Evolutionary conservation across 2,329 filamentous ascomycete species (phyloP), one percentile per base, ranked within the genome.

Genomic region (Trichophyton mentagrophytes): DNA sequence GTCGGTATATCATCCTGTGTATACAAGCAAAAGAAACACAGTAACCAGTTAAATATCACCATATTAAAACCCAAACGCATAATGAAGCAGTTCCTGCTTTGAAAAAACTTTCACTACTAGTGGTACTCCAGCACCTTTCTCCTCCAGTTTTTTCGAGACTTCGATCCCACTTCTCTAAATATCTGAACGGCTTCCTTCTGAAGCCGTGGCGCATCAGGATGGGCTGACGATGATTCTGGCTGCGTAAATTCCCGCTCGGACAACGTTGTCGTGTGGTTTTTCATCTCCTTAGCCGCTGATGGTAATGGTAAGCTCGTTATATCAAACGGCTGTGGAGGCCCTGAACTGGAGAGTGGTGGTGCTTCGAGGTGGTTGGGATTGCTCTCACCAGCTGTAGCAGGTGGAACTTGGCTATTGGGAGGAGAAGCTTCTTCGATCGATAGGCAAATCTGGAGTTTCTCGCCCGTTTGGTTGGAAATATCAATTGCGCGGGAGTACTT

Each of bases 101-200:
- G 17, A 20, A 47, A 47, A 3, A 25, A 22, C 1, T 8, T 25
- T 5, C 4, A 6, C 25, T 2, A 30, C 51, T 65, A 74, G 44
- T 64, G 69, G 62, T 73, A 75, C 60, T 75, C 72, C 9, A 74
- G 63, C 55, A 74, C 68, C 49, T 70, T 65, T 25, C 73, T 66
- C 62, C 66, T 68, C 69, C 71, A 75, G 8, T 71, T 71, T 15
- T 71, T 66, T 20, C 62, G 64, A 46, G 57, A 36, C 22, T 25
- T 25, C 15, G 57, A 49, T 59, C 72, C 71, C 25, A 63, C 65
- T 56, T 71, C 67, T 9, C 64, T 66, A 62, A 73, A 66, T 55
- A 70, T 62, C 57, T 73, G 69, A n/a, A 70, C 65, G 3, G 67
- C 66, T 60, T 73, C 67, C 13, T 62, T 70, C 47, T 67, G 68